A percentile compares a stretch with the other conserved stretches of the same genome.
Evolutionary conservation across 495 filamentous ascomycete genomes (phyloP).

Genomic region (Beverwykella pulmonaria): DNA sequence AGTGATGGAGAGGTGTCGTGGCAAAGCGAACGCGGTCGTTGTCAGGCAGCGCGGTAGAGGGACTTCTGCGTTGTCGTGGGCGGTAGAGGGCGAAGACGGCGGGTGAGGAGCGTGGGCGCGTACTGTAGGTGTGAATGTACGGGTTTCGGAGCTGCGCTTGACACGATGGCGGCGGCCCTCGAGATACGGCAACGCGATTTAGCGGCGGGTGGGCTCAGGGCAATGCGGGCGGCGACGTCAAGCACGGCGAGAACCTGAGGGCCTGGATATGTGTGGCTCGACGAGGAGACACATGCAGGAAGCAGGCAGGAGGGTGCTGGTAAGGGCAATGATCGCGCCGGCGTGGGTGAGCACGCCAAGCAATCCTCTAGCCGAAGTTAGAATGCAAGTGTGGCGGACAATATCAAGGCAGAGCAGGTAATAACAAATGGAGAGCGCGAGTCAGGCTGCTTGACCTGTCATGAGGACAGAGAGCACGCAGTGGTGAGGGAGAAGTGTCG

Average conservation of each 20-base stretch:
- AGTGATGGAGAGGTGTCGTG: conserved; percentile 20
- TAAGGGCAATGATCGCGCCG: conserved; percentile 30
- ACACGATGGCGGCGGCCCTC: conserved; percentile 20
- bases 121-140: not conserved
- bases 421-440: not conserved
- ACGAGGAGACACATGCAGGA: conserved; percentile 29
- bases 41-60: not conserved
- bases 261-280: not conserved
- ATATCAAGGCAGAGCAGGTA: conserved; percentile 16
- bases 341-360: conserved; percentile 16
- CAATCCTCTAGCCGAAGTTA: not conserved
- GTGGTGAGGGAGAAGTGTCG: too few relatives aligned
- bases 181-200: conserved; percentile 23
- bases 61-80: not conserved
- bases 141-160: conserved; percentile 3
- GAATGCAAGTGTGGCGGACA: conserved; percentile 14
- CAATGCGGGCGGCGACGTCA: conserved; percentile 19
- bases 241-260: not conserved
- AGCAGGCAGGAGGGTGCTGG: conserved; percentile 19
- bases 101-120: not conserved
- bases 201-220: conserved; percentile 5
- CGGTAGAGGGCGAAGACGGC: not conserved
- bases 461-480: too few relatives aligned
- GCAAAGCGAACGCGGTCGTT: not conserved
- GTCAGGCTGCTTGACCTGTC: not conserved